phyloP scores from a whole-genome alignment of 345 rosid genomes.

The Psidium friedrichsthalianum region DNA sequence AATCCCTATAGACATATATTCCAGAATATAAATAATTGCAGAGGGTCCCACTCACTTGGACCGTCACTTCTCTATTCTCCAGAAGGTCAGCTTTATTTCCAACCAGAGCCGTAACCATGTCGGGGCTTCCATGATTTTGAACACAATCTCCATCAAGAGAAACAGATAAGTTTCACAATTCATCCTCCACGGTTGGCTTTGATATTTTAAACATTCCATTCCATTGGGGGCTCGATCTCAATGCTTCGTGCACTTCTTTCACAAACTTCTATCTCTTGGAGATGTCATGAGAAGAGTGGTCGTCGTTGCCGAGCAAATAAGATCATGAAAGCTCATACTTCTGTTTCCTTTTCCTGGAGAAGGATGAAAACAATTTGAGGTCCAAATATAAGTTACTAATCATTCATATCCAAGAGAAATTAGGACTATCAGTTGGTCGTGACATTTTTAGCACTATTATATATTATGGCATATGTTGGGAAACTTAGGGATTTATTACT shows the following conservation, averaged over 20 bases:
- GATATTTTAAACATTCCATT: conserved; percentile 49
- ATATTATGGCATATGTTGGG: no score
- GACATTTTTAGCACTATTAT: no score
- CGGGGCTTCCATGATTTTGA: neutral
- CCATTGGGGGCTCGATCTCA: conserved; percentile 84
- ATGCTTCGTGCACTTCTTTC: conserved; percentile 67
- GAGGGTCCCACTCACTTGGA: no score
- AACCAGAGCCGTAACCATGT: no score
- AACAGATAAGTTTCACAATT: neutral
- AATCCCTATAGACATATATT: no score
- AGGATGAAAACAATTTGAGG: neutral
- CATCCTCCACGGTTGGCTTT: neutral
- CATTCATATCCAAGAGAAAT: neutral
- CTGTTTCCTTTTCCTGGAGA: conserved; percentile 53
- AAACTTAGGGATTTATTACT: no score
- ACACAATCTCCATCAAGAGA: no score
- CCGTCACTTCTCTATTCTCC: no score
- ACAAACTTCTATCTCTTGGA: conserved; percentile 65
- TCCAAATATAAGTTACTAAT: neutral
- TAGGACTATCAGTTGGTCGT: no score
- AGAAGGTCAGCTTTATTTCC: no score
- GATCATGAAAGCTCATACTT: conserved; percentile 42
- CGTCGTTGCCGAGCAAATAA: conserved; percentile 57
- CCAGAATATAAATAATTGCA: no score
- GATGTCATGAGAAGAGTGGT: conserved; percentile 75